These are phyloP conservation scores for Melaleuca alternifolia DNA, from an alignment of 345 rosid genomes.

Conservation along the genomic window DNA sequence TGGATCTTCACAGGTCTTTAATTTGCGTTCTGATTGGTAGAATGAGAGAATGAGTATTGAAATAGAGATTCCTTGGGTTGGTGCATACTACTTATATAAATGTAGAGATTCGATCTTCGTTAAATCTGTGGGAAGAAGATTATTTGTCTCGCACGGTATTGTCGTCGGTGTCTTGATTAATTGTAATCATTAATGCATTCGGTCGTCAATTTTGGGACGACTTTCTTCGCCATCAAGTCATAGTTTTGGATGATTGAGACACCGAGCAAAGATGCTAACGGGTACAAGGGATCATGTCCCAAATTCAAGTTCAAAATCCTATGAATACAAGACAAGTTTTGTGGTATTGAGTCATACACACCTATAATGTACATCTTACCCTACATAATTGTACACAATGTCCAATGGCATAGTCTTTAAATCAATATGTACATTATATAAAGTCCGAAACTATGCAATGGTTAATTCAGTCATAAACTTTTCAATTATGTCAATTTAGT, in stretches of 20 bases:
- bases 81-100: background rate
- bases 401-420: too few species aligned
- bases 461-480: background rate
- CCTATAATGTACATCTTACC: background rate
- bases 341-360: background rate
- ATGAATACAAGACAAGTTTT: background rate
- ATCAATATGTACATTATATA: too few species aligned
- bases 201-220: background rate
- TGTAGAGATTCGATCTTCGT: background rate
- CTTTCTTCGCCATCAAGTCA: background rate
- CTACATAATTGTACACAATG: background rate
- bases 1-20: background rate
- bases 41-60: background rate
- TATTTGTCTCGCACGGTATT: too few species aligned
- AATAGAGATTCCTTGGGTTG: background rate
- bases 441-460: accelerated
- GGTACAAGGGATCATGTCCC: background rate
- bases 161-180: background rate
- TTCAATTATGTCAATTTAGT: too few species aligned
- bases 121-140: background rate
- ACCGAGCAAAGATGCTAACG: background rate
- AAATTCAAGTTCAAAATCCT: background rate
- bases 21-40: background rate
- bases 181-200: background rate
- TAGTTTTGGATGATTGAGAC: background rate